These are phyloP conservation scores for Hypsizygus ulmarius DNA, from an alignment of 1,284 basidiomycete species.

Conservation along the genomic window DNA sequence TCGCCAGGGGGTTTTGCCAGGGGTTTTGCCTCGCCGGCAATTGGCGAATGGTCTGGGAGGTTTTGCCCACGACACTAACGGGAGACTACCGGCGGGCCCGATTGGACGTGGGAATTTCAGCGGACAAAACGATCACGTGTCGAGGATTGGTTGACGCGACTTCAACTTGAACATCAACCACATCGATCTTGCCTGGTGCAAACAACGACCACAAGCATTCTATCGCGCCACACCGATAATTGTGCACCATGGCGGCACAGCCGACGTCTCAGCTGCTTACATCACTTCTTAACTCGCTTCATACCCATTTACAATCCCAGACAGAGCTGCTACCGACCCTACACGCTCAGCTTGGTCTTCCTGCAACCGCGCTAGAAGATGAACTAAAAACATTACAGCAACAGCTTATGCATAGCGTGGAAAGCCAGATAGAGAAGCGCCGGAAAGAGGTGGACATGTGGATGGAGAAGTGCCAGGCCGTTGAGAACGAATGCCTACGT, in stretches of 20 bases:
- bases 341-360: slow-evolving; percentile 70
- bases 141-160: slow-evolving; percentile 17
- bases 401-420: slow-evolving; percentile 67
- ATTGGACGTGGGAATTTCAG: background rate
- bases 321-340: slow-evolving; percentile 73
- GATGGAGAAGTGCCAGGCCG: slow-evolving; percentile 58
- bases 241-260: slow-evolving; percentile 24
- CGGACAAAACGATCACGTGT: slow-evolving; percentile 19
- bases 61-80: too few species aligned
- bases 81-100: too few species aligned
- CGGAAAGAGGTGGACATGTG: slow-evolving; percentile 69
- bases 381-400: slow-evolving; percentile 65
- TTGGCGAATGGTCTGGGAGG: too few species aligned
- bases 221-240: background rate
- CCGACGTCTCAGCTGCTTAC: slow-evolving; percentile 42
- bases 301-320: slow-evolving; percentile 72
- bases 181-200: background rate
- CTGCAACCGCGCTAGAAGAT: slow-evolving; percentile 69
- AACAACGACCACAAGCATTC: background rate
- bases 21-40: too few species aligned
- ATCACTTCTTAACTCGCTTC: slow-evolving; percentile 70
- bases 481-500: slow-evolving; percentile 62
- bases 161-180: slow-evolving; percentile 8
- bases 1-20: too few species aligned
- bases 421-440: slow-evolving; percentile 62